Base-by-base conservation (phyloP, 768 basidiomycete species). In the Termitomyces sp. region DNA sequence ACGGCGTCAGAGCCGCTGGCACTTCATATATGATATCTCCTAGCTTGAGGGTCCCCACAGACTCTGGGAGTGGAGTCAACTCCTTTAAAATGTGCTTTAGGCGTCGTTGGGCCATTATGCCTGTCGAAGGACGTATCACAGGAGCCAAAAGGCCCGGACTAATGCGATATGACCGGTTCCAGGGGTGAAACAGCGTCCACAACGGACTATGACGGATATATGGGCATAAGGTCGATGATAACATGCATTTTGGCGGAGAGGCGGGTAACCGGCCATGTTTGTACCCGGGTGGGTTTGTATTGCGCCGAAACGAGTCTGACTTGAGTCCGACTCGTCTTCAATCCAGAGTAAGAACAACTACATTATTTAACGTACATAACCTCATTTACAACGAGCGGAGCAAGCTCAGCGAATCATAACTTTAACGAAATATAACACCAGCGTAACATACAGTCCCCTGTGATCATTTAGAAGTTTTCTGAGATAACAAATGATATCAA, bases 1-100 rank as follows among this genome's bases (percentile, higher is more conserved):
- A 77, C 0, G 85, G 85, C 0, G 74, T 72, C 11, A 65, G 60
- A n/a, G 86, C 75, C 2, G 75, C 70, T 8, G 81, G 82, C 0
- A 89, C 78, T 12, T 86, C 81, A 63, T 80, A 85, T 5, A 78
- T 77, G 60, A 88, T 84, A 62, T 78, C 76, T 15, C 85, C 86
- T 0, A 88, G 75, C 64, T 78, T 83, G 46, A 89, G 71, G 5
- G 79, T 85, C 20, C 87, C 87, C 32, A 88, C 74, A 33, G 76
- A 57, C 22, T 72, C 69, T 39, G 74, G 71, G 2, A 79, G 64
- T 3, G 79, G 73, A n/a, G 74, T 69, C 32, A 87, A 72, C 52
- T 76, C 77, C 55, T 71, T 74, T 32, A 84, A 66, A 44, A 88
- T 68, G 50, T 80, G 81, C 39, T 79, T 77, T 16, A 88, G 73